phyloP scores from a whole-genome alignment of 768 basidiomycete species.

The Pleurotus cornucopiae region DNA sequence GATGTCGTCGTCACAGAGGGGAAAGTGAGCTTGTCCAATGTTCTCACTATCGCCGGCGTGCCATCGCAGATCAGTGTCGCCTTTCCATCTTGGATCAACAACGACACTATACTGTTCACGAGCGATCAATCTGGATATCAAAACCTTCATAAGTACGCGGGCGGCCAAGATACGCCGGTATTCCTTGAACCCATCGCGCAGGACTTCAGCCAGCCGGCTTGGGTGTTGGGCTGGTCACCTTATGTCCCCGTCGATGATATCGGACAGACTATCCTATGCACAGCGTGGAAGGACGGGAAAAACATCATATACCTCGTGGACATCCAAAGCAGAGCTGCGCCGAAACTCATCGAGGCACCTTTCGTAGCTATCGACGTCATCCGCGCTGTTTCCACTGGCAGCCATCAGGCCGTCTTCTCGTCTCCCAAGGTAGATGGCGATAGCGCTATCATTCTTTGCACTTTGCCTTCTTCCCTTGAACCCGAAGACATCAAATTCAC shows the following conservation, averaged over 20 bases:
- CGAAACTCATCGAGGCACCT: constrained; percentile 32
- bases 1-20: constrained; percentile 29
- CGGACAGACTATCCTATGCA: constrained; percentile 29
- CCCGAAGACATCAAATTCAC: constrained; percentile 16
- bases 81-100: constrained; percentile 58
- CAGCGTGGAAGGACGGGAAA: constrained; percentile 37
- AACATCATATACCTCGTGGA: constrained; percentile 36
- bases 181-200: constrained; percentile 40
- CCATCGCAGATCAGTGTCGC: constrained; percentile 43
- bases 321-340: constrained; percentile 20
- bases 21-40: constrained; percentile 29
- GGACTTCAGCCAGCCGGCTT: constrained; percentile 58
- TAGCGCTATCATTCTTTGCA: constrained; percentile 32
- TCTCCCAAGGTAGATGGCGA: constrained; percentile 37
- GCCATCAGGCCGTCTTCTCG: constrained; percentile 34
- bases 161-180: constrained; percentile 29
- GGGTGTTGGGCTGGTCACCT: constrained; percentile 45
- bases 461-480: constrained; percentile 17
- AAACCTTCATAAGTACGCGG: constrained; percentile 57
- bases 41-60: constrained; percentile 47
- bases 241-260: constrained; percentile 40
- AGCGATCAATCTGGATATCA: constrained; percentile 62
- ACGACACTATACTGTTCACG: constrained; percentile 57
- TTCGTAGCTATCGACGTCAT: constrained; percentile 38
- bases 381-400: constrained; percentile 25